A percentile compares a stretch with the other conserved stretches of the same genome.
phyloP scores from a whole-genome alignment of 192 early-diverging fungal genomes.

The Ambispora gerdemannii region DNA sequence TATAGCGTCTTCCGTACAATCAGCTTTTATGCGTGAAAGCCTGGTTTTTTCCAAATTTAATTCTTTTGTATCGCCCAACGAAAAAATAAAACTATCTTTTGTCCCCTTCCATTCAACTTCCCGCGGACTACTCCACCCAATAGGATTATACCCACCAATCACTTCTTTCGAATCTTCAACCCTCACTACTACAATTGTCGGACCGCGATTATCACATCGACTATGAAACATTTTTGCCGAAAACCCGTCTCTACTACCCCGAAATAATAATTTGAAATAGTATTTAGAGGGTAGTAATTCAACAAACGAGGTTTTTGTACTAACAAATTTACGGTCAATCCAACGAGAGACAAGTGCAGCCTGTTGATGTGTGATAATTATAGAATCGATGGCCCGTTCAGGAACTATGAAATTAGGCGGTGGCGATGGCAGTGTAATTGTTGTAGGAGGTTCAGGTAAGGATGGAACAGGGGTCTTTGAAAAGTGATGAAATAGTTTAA shows the following conservation, averaged over 20 bases:
- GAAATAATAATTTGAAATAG: conserved; percentile 27
- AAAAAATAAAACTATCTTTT: conserved; percentile 28
- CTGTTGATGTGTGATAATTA: conserved; percentile 23
- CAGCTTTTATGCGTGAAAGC: conserved; percentile 6
- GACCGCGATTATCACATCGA: conserved; percentile 21
- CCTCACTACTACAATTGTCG: conserved; percentile 28
- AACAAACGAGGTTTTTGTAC: not conserved
- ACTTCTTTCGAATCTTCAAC: conserved; percentile 5
- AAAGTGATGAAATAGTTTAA: conserved; percentile 19
- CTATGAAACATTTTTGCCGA: conserved; percentile 24
- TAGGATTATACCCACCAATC: conserved; percentile 31
- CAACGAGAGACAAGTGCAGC: conserved; percentile 26
- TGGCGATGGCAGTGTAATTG: no score
- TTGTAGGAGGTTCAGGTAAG: not conserved
- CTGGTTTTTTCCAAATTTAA: not conserved
- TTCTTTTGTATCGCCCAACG: conserved; percentile 5
- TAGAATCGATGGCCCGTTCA: conserved; percentile 25
- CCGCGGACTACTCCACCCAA: conserved; percentile 21
- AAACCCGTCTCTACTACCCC: conserved; percentile 31
- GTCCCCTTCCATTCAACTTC: conserved; percentile 29
- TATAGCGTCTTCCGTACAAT: conserved; percentile 22
- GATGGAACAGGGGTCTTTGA: not conserved
- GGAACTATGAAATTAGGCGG: not conserved
- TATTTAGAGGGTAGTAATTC: conserved; percentile 11
- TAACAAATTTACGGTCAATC: conserved; percentile 23